These are phyloP conservation scores for Leccinum fibrillosum DNA, from an alignment of 768 basidiomycete species.

Conservation along the genomic window DNA sequence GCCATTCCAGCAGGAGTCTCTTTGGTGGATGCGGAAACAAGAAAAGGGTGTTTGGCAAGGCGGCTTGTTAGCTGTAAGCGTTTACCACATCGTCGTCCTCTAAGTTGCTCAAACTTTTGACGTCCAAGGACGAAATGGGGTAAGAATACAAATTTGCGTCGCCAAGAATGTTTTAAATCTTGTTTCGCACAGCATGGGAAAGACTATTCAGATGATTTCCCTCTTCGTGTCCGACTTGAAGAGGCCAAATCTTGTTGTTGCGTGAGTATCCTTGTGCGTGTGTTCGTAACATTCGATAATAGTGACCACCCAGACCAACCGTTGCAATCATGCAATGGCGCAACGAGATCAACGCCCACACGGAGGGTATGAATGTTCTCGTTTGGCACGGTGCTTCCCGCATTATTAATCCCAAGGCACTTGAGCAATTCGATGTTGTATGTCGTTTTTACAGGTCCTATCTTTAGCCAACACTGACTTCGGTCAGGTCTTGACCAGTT, in stretches of 20 bases:
- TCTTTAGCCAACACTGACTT: slow-evolving; percentile 3
- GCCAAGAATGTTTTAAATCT: slow-evolving; percentile 5
- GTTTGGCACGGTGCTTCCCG: slow-evolving; percentile 91
- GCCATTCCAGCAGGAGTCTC: slow-evolving; percentile 93
- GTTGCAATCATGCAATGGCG: slow-evolving; percentile 80
- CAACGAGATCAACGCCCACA: slow-evolving; percentile 87
- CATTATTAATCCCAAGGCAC: slow-evolving; percentile 58
- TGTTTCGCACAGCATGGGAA: slow-evolving; percentile 66
- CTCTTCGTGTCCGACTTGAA: slow-evolving; percentile 74
- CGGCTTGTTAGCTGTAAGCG: slow-evolving; percentile 83
- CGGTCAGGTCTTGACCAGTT: slow-evolving; percentile 76
- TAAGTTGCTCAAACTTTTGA: slow-evolving; percentile 7
- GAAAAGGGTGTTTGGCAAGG: slow-evolving; percentile 85
- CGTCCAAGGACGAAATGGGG: slow-evolving; percentile 84
- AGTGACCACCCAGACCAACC: slow-evolving; percentile 34
- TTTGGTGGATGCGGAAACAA: slow-evolving; percentile 95
- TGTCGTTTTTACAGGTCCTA: slow-evolving; percentile 19
- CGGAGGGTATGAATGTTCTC: slow-evolving; percentile 77
- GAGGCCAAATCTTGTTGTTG: slow-evolving; percentile 89
- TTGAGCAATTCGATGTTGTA: slow-evolving; percentile 88
- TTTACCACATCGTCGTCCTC: background rate
- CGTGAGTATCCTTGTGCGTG: slow-evolving; percentile 47
- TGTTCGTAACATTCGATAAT: background rate
- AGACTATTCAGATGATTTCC: slow-evolving; percentile 96
- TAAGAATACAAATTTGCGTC: slow-evolving; percentile 31